A percentile compares a stretch with the other conserved stretches of the same genome.
These are phyloP conservation scores for Flagelloscypha sp. DNA, from an alignment of 768 basidiomycete species.

Conservation along the genomic window DNA sequence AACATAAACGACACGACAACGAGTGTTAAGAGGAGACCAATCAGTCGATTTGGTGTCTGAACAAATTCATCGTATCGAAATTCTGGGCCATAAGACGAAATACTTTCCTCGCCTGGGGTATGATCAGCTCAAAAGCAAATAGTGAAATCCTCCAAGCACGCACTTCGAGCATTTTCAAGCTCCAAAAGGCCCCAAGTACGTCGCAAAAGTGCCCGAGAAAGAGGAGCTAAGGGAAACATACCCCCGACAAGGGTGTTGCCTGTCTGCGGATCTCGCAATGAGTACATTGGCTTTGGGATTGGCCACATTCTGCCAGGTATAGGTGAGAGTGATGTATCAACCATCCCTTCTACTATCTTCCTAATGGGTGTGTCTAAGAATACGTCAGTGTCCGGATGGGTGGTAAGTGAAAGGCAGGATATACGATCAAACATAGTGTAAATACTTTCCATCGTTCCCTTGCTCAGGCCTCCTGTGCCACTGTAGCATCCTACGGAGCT, in stretches of 20 bases:
- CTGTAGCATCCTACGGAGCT: constrained; percentile 48
- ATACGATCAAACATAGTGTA: constrained; percentile 13
- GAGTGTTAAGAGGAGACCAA: constrained; percentile 31
- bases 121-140: too few species aligned
- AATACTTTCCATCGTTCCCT: constrained; percentile 46
- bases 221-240: constrained; percentile 32
- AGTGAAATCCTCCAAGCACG: too few species aligned
- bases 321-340: too few species aligned
- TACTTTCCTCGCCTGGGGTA: too few species aligned
- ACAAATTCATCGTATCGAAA: constrained; percentile 77
- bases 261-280: constrained; percentile 27
- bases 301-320: too few species aligned
- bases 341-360: too few species aligned
- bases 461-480: constrained; percentile 44
- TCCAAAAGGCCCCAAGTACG: constrained; percentile 40
- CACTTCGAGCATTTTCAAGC: constrained; percentile 15
- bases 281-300: too few species aligned
- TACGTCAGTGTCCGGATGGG: too few species aligned
- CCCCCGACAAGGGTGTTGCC: constrained; percentile 23
- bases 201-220: constrained; percentile 36
- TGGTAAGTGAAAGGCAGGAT: too few species aligned
- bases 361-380: too few species aligned
- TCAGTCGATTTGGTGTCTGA: constrained; percentile 28
- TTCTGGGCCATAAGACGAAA: constrained; percentile 64
- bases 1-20: too few species aligned